phyloP scores from a whole-genome alignment of 192 early-diverging fungal species.

The Linderina pennispora region DNA sequence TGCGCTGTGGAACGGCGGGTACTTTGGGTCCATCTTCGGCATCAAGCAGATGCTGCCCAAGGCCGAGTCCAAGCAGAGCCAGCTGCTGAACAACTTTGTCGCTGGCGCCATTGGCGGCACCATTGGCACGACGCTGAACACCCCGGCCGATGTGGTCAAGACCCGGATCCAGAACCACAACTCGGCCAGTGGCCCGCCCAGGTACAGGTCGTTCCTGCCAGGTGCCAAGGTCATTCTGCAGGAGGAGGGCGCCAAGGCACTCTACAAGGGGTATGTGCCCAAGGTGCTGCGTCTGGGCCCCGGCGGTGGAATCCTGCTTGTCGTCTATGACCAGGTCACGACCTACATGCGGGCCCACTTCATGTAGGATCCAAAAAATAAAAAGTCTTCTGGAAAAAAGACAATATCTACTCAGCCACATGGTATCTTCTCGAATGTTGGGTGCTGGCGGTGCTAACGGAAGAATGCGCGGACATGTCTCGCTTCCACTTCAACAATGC shows the following conservation, averaged over 20 bases:
- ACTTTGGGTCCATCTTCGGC: slow-evolving; percentile 79
- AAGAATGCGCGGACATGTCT: too few species aligned
- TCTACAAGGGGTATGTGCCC: slow-evolving; percentile 95
- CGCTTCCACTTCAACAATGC: too few species aligned
- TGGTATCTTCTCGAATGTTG: too few species aligned
- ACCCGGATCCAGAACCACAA: slow-evolving; percentile 89
- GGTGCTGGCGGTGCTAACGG: too few species aligned
- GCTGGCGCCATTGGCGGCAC: slow-evolving; percentile 92
- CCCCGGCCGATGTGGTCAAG: slow-evolving; percentile 96
- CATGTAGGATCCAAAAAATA: too few species aligned
- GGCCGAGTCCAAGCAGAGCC: slow-evolving; percentile 69
- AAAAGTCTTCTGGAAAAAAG: too few species aligned
- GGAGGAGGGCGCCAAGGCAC: slow-evolving; percentile 81
- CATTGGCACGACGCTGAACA: slow-evolving; percentile 88
- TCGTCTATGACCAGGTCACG: slow-evolving; percentile 86
- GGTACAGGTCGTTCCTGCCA: slow-evolving; percentile 88
- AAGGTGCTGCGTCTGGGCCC: slow-evolving; percentile 95
- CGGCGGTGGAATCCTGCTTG: slow-evolving; percentile 76
- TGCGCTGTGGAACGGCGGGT: slow-evolving; percentile 94
- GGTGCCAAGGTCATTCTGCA: slow-evolving; percentile 66
- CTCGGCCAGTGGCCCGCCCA: slow-evolving; percentile 55
- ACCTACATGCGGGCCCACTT: slow-evolving; percentile 77
- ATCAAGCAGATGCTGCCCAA: slow-evolving; percentile 73
- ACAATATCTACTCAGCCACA: too few species aligned
- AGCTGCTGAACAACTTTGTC: slow-evolving; percentile 78